These are phyloP conservation scores for Vitis hybrid DNA, from an alignment of 177 flowering plant genomes.

Conservation along the genomic window DNA sequence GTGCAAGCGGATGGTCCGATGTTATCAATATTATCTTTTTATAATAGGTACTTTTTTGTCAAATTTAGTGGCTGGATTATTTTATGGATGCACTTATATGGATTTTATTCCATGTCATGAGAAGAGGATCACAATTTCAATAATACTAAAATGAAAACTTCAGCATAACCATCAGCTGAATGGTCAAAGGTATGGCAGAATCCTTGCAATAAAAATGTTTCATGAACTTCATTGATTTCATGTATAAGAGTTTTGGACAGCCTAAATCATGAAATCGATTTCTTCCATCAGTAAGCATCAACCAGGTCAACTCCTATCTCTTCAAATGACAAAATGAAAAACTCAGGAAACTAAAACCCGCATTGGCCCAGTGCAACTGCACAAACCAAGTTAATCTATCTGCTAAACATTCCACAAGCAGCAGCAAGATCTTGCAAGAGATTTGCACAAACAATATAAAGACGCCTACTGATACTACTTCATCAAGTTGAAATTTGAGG, in stretches of 20 bases:
- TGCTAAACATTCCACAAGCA: neutral
- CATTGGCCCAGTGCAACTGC: neutral
- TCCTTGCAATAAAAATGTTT: too few species aligned
- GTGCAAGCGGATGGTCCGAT: too few species aligned
- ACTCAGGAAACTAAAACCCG: neutral
- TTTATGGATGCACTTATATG: too few species aligned
- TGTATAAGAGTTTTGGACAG: neutral
- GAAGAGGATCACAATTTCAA: too few species aligned
- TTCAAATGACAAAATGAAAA: neutral
- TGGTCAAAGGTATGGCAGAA: too few species aligned
- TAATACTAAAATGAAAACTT: too few species aligned
- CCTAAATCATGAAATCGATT: neutral
- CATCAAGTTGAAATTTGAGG: neutral
- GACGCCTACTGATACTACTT: neutral
- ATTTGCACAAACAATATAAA: neutral
- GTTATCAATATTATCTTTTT: too few species aligned
- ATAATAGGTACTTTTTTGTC: too few species aligned
- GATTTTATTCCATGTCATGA: too few species aligned
- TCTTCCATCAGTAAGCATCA: neutral
- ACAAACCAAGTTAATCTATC: conserved; percentile 2
- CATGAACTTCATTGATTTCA: neutral
- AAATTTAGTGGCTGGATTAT: too few species aligned
- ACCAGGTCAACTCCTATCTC: neutral
- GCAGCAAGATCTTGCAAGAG: neutral
- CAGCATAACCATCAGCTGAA: too few species aligned